Conservation (phyloP, 805 yeast species). For the Maudiozyma saulgeensis region DNA sequence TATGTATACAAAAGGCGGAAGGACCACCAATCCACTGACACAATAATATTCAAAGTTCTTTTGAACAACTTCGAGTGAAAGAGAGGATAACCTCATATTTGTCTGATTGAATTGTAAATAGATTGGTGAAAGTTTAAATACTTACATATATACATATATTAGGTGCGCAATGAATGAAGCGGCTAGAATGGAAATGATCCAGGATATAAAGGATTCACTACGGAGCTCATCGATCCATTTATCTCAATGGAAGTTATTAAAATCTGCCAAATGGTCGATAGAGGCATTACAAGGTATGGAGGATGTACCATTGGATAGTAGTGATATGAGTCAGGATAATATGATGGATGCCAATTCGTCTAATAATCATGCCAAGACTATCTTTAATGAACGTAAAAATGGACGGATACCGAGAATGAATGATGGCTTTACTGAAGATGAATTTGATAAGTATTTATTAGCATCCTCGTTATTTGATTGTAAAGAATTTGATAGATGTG, state of each 20-base stretch:
- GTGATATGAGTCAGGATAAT: conserved; percentile 5
- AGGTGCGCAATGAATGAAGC: conserved; percentile 2
- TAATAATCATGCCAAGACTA: conserved; percentile 7
- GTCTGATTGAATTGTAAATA: no score
- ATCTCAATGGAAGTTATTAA: conserved; percentile 48
- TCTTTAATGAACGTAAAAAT: conserved; percentile 2
- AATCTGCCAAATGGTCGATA: conserved; percentile 75
- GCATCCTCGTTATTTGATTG: conserved; percentile 72
- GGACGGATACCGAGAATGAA: not conserved
- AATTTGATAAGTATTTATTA: conserved; percentile 40
- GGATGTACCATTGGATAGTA: conserved; percentile 1
- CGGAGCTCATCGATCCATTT: conserved; percentile 37
- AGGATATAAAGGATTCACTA: conserved; percentile 20
- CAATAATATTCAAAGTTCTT: no score
- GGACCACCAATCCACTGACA: not conserved
- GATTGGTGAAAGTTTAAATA: no score
- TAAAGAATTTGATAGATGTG: conserved; percentile 77
- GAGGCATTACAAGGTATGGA: conserved; percentile 65
- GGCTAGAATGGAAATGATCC: conserved; percentile 3
- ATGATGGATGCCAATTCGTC: conserved; percentile 19
- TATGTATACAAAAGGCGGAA: not conserved
- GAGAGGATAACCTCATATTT: no score
- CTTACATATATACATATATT: no score
- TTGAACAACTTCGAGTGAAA: no score
- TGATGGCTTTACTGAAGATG: conserved; percentile 22